Evolutionary conservation across 2,329 filamentous ascomycete genomes (phyloP), one percentile per base, ranked within the genome.

Genomic region (Monosporascus sp.): DNA sequence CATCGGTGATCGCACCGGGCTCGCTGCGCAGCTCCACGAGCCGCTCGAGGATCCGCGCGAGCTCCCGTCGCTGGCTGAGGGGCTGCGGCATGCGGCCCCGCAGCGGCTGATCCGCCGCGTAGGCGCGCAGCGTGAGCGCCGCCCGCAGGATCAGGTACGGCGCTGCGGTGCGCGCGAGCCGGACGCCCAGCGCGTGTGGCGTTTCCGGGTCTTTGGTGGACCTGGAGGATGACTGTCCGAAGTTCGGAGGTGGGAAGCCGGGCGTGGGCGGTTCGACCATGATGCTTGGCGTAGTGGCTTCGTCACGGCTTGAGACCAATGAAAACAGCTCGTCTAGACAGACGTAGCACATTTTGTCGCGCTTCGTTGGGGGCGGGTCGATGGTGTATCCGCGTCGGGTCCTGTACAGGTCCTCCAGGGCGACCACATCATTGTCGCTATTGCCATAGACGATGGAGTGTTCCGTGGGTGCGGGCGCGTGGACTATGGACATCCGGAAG

Each of bases 51-150:
- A 92, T 78, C 64, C 89, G 87, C 5, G 88, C 67, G 11, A 99
- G 73, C 66, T 96, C 94, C 57, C 82, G 86, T 44, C 90, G 82
- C 65, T 96, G 90, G 8, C 84, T 86, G 5, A 90, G 76, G 0
- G 93, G 93, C 67, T 94, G 90, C 5, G 94, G 94, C 85, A 95
- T 94, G 49, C 86, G 82, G 0, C 94, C 92, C 16, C 94, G 81
- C 20, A 99, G 76, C 1, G 93, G 92, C 66, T 97, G 93, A 69
- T 99, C 94, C 4, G 91, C 89, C 46, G 95, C 86, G 66, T 96
- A 97, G 1, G 86, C 79, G 52, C 90, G 86, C n/a, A 97, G 73
- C 0, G 90, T 86, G 17, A 96, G 76, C 0, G 89, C 91, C 14
- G 88, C 85, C 3, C 94, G 85, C 2, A 96, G 76, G 45, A 97